These are phyloP conservation scores for Blastobotrys illinoisensis DNA, from an alignment of 1,139 yeast species.

Conservation along the genomic window DNA sequence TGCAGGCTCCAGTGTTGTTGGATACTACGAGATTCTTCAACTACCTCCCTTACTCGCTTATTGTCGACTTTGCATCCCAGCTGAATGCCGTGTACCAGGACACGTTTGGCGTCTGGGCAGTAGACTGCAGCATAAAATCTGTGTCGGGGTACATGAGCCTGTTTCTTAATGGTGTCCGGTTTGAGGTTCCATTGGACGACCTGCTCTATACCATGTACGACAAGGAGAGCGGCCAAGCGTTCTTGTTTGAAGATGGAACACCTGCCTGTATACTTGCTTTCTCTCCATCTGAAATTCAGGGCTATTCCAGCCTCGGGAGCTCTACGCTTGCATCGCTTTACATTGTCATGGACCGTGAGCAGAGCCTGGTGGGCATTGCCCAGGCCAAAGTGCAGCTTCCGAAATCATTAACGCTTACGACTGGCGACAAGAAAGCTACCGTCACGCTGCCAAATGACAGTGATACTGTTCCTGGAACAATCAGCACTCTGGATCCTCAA, in stretches of 20 bases:
- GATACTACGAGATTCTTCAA: conserved; percentile 36
- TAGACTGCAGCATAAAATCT: conserved; percentile 44
- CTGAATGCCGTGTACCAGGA: conserved; percentile 21
- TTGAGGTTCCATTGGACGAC: conserved; percentile 50
- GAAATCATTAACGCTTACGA: background rate
- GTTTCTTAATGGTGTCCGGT: conserved; percentile 42
- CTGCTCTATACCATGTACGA: conserved; percentile 42
- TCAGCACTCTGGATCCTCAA: background rate
- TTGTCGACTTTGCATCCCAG: conserved; percentile 21
- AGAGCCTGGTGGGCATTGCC: conserved; percentile 53
- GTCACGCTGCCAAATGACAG: background rate
- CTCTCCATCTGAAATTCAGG: conserved; percentile 45
- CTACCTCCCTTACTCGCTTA: conserved; percentile 25
- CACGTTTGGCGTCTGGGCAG: conserved; percentile 44
- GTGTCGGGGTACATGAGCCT: conserved; percentile 34
- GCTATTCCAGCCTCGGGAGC: conserved; percentile 57
- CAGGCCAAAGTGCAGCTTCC: conserved; percentile 28
- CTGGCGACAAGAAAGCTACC: background rate
- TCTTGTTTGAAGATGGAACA: conserved; percentile 45
- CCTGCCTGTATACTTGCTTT: conserved; percentile 58
- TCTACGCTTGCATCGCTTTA: conserved; percentile 54
- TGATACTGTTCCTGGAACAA: background rate
- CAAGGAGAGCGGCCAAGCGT: conserved; percentile 26
- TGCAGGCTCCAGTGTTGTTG: conserved; percentile 23
- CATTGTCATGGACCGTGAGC: conserved; percentile 64